Evolutionary conservation across 768 basidiomycete genomes (phyloP), one percentile per base, ranked within the genome.

Genomic region (Gloeophyllum trabeum): DNA sequence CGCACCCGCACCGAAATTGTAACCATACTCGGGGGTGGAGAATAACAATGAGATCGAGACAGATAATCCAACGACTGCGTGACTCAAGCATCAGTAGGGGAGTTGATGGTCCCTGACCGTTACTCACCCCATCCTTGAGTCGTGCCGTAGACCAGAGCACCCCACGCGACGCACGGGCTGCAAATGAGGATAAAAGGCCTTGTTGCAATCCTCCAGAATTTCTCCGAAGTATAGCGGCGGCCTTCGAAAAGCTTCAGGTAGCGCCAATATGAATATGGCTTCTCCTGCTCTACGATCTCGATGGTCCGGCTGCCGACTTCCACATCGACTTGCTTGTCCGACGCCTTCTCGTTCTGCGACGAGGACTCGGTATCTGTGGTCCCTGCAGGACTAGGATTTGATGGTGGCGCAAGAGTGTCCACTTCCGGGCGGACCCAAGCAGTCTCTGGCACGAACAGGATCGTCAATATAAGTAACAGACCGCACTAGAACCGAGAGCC

Each of bases 391-490:
- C 10, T 12, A 21, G 24, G 28, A 32, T 10, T 32, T 10, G 28
- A 16, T 16, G 28, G 10, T 32, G 10, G 28, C 16, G 28, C 28
- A 16, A 32, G 28, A 10, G 28, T 32, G 28, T 32, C 28, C 10
- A 32, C 16, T 32, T 32, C 24, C 5, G 43, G 36, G 13, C 43
- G 40, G n/a, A 20, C n/a, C 22, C 40, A 44, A 16, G 43, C 43
- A 2, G 50, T 51, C 34, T 51, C 50, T 16, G 50, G 50, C 24
- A 44, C 35, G 34, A 49, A 37, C 24, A 48, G 37, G 39, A 51
- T 40, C 13, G 49, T 45, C 5, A 42, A 22, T 16, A 47, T 16
- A 6, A 49, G 10, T 4, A 40, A 24, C 10, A 49, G 13, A n/a
- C 42, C 48, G 34, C 46, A 45, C 34, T 39, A 25, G 24, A 46